A percentile compares a stretch with the other conserved stretches of the same genome.
Conservation (phyloP, 352 stramenopile species). For the Phytopythium sindhum region DNA sequence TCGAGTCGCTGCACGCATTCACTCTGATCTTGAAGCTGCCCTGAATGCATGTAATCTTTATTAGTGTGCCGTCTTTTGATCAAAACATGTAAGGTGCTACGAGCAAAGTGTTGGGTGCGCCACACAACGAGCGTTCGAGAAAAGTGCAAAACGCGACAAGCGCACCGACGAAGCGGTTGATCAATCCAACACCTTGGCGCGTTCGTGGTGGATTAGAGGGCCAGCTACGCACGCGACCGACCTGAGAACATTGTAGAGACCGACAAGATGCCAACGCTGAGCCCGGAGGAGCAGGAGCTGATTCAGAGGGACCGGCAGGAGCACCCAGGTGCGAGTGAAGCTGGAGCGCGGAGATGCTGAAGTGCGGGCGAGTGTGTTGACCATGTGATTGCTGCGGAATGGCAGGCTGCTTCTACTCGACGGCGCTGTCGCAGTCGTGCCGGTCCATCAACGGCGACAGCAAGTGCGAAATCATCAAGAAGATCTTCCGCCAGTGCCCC, state of each 20-base stretch:
- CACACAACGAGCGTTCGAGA: background rate
- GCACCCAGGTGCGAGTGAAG: conserved; percentile 57
- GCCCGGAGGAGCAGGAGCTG: conserved; percentile 64
- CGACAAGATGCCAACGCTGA: conserved; percentile 50
- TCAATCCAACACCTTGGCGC: background rate
- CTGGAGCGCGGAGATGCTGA: no score
- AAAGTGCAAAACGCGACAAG: background rate
- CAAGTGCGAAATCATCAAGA: conserved; percentile 84
- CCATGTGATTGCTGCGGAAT: no score
- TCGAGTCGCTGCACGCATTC: background rate
- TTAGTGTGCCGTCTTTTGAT: background rate
- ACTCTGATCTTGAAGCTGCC: conserved; percentile 1
- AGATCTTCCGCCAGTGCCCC: conserved; percentile 83
- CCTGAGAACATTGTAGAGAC: background rate
- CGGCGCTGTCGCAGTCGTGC: conserved; percentile 71
- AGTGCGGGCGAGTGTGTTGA: no score
- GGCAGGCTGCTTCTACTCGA: conserved; percentile 78
- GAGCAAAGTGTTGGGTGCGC: background rate
- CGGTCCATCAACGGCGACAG: conserved; percentile 79
- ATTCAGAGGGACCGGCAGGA: conserved; percentile 71
- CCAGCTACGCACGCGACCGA: background rate
- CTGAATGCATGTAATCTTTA: background rate
- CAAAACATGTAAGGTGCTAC: background rate
- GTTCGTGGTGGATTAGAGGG: background rate
- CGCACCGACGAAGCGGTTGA: background rate